Conservation (phyloP, 2,329 filamentous ascomycete species). For the Amauroascus niger region DNA sequence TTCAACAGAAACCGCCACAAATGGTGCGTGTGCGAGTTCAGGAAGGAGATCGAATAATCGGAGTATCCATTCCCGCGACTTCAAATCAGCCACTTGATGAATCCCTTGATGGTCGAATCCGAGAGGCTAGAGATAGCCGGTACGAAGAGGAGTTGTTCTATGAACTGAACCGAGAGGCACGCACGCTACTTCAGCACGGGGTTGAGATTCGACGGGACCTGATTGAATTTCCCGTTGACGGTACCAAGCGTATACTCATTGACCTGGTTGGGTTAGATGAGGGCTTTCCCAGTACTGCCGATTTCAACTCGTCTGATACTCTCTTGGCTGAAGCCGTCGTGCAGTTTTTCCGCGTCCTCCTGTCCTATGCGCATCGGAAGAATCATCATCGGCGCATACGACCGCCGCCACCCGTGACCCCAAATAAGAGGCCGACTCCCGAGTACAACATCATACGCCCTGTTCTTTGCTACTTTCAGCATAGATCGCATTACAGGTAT, state of each 20-base stretch:
- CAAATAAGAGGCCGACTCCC: conserved; percentile 41
- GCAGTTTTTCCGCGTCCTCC: conserved; percentile 61
- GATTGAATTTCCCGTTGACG: conserved; percentile 48
- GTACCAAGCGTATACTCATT: conserved; percentile 51
- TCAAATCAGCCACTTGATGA: conserved; percentile 16
- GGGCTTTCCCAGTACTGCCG: conserved; percentile 15
- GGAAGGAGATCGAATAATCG: conserved; percentile 49
- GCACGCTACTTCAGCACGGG: conserved; percentile 59
- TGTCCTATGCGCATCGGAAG: conserved; percentile 68
- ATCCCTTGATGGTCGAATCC: conserved; percentile 29
- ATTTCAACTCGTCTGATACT: conserved; percentile 21
- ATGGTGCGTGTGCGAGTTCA: conserved; percentile 60
- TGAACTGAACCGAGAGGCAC: conserved; percentile 74
- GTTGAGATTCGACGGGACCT: conserved; percentile 54
- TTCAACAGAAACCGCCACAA: conserved; percentile 42
- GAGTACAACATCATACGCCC: conserved; percentile 52
- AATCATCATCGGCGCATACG: conserved; percentile 59
- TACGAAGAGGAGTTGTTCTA: conserved; percentile 71
- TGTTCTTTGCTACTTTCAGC: conserved; percentile 46
- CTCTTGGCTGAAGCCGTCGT: conserved; percentile 56
- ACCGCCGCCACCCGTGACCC: conserved; percentile 48
- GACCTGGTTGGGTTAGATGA: conserved; percentile 52
- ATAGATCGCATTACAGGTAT: conserved; percentile 33
- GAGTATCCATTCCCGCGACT: conserved; percentile 37
- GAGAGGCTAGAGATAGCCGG: conserved; percentile 42